Evolutionary conservation across 2,329 filamentous ascomycete genomes (phyloP), one percentile per base, ranked within the genome.

Genomic region (Monascus ruber): DNA sequence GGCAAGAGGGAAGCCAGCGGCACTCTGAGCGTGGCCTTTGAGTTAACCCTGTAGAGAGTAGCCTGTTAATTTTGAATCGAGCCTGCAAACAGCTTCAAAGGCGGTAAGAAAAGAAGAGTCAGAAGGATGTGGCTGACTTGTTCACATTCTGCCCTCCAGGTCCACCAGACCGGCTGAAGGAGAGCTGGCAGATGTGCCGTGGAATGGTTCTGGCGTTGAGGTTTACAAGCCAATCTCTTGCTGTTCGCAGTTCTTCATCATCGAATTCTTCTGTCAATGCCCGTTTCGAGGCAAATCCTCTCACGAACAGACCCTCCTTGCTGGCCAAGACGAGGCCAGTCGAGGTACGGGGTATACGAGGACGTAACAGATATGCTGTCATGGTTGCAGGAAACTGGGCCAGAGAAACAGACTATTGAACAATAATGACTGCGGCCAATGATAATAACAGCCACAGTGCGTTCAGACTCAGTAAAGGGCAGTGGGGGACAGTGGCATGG

Each of bases 131-230:
- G 33, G 17, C 53, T 66, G 59, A 81, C 77, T 81, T 81, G 61
- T 81, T 81, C 41, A 81, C 77, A 62, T 81, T 81, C 56, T 81
- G 77, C 7, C 77, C 77, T 37, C 77, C 77, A 11, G 77, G 77
- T 3, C 77, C 77, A 38, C 76, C 77, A 2, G 77, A 79, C 42
- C 77, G 68, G 53, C 74, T 79, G 56, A 78, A 81, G 36, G 69
- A 74, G 47, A 81, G 54, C 44, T 77, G 69, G 50, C 74, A 70
- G 41, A 80, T 66, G 46, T 64, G 64, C 40, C 66, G 68, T 25
- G 77, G 74, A 40, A 80, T 72, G 9, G 71, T 69, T 9, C 72
- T 66, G 40, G 68, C 56, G 54, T 71, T 63, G 46, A 79, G 67
- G 34, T 61, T 60, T 33, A 65, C 61, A 35, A 80, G 69, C 77